These are phyloP conservation scores for Ensete glaucum DNA, from an alignment of 176 grass and related monocot species.

Conservation along the genomic window DNA sequence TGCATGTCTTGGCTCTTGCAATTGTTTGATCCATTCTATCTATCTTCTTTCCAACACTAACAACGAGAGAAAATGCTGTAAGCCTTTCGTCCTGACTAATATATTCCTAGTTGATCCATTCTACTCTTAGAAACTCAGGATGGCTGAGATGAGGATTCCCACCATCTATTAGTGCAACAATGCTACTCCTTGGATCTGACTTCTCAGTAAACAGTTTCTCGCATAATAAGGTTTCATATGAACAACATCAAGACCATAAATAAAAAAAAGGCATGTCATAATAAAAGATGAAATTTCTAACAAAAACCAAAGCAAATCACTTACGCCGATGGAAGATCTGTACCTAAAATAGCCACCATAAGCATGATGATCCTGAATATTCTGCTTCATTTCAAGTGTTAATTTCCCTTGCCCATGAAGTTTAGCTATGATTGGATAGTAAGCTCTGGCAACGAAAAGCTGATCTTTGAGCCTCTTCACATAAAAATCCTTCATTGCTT, in stretches of 20 bases:
- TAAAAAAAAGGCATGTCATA: neutral
- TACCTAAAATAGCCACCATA: conserved; percentile 55
- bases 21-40: conserved; percentile 69
- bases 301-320: neutral
- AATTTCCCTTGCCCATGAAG: conserved; percentile 43
- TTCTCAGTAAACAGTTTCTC: too few species aligned
- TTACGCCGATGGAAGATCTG: conserved; percentile 32
- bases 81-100: too few species aligned
- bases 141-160: too few species aligned
- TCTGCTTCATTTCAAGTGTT: conserved; percentile 55
- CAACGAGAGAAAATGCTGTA: conserved; percentile 16
- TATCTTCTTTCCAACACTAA: conserved; percentile 64
- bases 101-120: too few species aligned
- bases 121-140: too few species aligned
- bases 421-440: conserved; percentile 78
- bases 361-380: conserved; percentile 84
- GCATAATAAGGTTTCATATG: too few species aligned
- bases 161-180: too few species aligned
- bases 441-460: conserved; percentile 68
- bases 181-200: too few species aligned
- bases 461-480: conserved; percentile 73
- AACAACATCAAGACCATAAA: neutral
- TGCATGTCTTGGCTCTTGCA: conserved; percentile 51
- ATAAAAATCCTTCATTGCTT: conserved; percentile 51
- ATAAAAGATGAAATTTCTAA: neutral